Conservation (phyloP, 2,329 filamentous ascomycete species). For the Botrytis aclada region DNA sequence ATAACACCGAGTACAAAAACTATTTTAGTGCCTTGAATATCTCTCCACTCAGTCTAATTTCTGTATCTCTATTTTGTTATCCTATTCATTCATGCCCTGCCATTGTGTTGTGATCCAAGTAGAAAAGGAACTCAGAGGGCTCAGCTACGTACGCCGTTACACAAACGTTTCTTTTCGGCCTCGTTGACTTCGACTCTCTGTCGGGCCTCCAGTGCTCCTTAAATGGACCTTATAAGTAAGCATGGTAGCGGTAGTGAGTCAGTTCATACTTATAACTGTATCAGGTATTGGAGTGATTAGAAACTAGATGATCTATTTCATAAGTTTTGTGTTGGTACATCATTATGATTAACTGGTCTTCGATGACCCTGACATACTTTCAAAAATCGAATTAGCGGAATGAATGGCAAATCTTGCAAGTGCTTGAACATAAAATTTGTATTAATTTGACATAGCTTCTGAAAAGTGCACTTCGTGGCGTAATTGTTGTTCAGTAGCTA, state of each 20-base stretch:
- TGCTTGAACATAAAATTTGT: background rate
- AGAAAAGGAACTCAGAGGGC: background rate
- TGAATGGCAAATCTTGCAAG: background rate
- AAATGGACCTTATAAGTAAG: background rate
- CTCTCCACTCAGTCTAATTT: background rate
- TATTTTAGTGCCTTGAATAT: background rate
- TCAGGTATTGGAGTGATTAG: background rate
- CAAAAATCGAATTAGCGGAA: background rate
- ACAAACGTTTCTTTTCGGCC: background rate
- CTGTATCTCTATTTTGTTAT: rapidly evolving
- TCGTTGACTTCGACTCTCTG: background rate
- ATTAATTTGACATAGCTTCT: background rate
- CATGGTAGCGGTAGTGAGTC: background rate
- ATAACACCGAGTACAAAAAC: background rate
- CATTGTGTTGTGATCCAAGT: background rate
- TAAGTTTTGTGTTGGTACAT: background rate
- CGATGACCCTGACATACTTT: background rate
- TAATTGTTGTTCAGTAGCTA: background rate
- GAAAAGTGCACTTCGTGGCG: background rate
- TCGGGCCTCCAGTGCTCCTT: background rate
- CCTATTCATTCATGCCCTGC: background rate
- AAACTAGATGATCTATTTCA: background rate
- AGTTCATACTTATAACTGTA: background rate
- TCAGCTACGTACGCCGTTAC: background rate
- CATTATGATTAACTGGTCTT: background rate